These are phyloP conservation scores for Cladosporium cucumerinum DNA, from an alignment of 2,329 filamentous ascomycete genomes.

Conservation along the genomic window DNA sequence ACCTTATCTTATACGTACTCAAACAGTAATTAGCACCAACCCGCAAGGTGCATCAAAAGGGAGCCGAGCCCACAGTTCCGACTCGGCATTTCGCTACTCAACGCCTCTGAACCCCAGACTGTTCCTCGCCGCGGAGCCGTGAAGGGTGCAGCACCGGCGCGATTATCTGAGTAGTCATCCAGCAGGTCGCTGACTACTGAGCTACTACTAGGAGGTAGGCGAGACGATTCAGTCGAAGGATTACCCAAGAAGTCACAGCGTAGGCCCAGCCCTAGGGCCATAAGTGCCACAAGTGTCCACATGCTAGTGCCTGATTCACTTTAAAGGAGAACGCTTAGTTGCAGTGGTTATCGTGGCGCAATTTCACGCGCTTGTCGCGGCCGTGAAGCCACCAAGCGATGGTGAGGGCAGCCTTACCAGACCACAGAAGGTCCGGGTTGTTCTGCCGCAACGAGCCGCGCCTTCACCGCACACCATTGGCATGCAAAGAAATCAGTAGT, in stretches of 20 bases:
- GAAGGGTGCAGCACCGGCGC: neutral
- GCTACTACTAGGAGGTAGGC: neutral
- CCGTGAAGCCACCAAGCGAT: neutral
- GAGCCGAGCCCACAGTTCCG: neutral
- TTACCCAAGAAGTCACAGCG: conserved; percentile 3
- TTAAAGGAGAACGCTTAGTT: neutral
- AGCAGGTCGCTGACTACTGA: neutral
- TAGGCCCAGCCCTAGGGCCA: conserved; percentile 11
- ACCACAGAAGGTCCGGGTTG: neutral
- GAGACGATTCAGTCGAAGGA: neutral
- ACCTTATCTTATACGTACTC: neutral
- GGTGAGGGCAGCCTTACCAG: neutral
- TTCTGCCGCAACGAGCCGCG: neutral
- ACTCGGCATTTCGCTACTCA: neutral
- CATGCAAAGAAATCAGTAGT: neutral
- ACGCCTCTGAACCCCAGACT: neutral
- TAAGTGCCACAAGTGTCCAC: neutral
- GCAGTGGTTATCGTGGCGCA: neutral
- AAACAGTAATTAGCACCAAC: neutral
- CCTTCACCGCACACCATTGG: neutral
- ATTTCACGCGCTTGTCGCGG: neutral
- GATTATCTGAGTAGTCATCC: neutral
- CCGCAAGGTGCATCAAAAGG: neutral
- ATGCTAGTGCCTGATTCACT: neutral
- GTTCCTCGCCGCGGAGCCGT: neutral